Evolutionary conservation across 23 red algal genomes (phyloP), one percentile per base, ranked within the genome.

Genomic region (Gracilaria vermiculophylla): DNA sequence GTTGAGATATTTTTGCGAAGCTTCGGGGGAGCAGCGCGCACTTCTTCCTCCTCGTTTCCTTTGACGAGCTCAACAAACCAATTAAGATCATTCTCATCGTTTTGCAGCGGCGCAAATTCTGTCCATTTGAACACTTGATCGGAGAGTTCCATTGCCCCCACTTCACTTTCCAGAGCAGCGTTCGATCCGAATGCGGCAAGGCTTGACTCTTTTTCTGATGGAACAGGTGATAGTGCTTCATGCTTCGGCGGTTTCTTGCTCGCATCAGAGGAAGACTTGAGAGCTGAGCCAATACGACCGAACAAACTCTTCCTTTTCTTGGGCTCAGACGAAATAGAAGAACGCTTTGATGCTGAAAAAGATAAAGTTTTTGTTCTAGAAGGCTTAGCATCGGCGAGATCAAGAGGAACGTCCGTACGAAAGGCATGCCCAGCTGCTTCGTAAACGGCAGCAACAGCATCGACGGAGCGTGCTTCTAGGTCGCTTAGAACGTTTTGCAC

Each of bases 271-370:
- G 76, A 57, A 24, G 66, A 77, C 31, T 88, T 88, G 3, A 88
- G 53, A 1, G 69, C 84, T 15, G 40, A 61, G 13, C 84, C 84
- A 24, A 88, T 42, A 34, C 70, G 66, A 16, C 84, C 72, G 34
- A 88, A 62, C 9, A 88, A 69, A 77, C 66, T 88, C 53, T 62
- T 88, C 34, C 73, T 88, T 47, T 88, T 88, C 54, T 78, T 76
- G 21, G 67, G 84, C 24, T 88, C 84, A 14, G 73, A 32, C 9
- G 48, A 51, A 19, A 60, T 39, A 9, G 75, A 69, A 45, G 62
- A 45, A 39, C 75, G 75, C 27, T 36, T 67, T 61, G 52, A 48
- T 17, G 24, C 27, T 40, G 83, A 40, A 23, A 70, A 43, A 25
- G 48, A 52, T 29, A 70, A 51, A 19, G 19, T 52, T 31, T 62